Base-by-base conservation (phyloP, 352 stramenopile genomes). In the Globisporangium heterothallicum region DNA sequence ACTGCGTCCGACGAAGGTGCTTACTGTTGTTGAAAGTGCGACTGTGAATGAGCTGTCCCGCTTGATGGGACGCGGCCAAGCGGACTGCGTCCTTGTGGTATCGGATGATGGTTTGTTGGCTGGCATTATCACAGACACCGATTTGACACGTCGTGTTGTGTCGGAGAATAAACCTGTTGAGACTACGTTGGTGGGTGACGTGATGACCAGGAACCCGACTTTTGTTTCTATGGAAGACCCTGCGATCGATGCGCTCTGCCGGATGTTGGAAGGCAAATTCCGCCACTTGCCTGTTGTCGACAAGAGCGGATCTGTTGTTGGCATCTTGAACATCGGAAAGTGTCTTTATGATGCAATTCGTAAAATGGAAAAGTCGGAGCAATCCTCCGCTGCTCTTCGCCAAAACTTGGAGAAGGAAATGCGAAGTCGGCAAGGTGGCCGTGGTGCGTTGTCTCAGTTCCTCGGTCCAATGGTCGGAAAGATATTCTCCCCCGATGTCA, bases 341-440 rank as follows among this genome's bases (percentile, higher is more conserved):
- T 99, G 97, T 58, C 56, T 99, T 53, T 98, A 99, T 74, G 96
- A 99, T 73, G 96, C 96, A 3, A 98, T 99, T 49, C 78, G 77
- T 6, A 98, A 98, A 60, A 95, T 99, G 62, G 96, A 99, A 61
- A 92, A 93, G 56, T 82, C 78, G n/a, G 79, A 91, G 51, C 60
- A 84, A 38, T 90, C 78, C n/a, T 88, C 80, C 7, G 62, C 70
- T 7, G 69, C 77, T n/a, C 60, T 92, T 26, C 78, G 80, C 14
- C 73, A 92, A 29, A 88, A 74, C 7, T 58, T 92, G 14, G 79
- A 90, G 61, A 87, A 88, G 47, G 78, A 92, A 48, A 78, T 88
- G 59, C 86, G 76, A 46, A 74, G 46, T 18, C 72, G 73, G 13
- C 61, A 53, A n/a, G 69, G 69, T 26, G 66, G 63, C 8, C 53